Evolutionary conservation across 1,284 basidiomycete species (phyloP).

Genomic region (Irpex sp.): DNA sequence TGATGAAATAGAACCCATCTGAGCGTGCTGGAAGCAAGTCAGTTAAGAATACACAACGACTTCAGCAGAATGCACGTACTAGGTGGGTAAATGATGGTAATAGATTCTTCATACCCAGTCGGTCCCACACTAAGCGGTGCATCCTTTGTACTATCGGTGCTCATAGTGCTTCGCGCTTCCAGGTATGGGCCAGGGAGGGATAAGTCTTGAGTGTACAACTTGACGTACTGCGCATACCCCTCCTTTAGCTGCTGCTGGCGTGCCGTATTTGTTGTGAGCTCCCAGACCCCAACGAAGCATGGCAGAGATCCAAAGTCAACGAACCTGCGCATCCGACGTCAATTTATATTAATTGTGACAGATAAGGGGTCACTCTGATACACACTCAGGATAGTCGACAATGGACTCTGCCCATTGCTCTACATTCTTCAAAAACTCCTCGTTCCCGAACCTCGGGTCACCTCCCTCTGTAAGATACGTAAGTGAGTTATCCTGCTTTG

Average conservation of each 20-base stretch:
- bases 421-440: slow-evolving; percentile 1
- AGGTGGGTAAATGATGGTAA: neutral
- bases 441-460: slow-evolving; percentile 1
- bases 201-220: neutral
- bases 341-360: neutral
- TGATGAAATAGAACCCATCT: neutral
- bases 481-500: neutral
- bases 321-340: neutral
- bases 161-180: neutral
- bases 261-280: neutral
- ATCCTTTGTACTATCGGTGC: neutral
- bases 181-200: neutral
- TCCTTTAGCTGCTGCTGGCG: neutral
- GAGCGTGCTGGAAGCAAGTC: neutral
- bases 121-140: neutral
- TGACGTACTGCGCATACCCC: slow-evolving; percentile 1
- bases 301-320: slow-evolving; percentile 2
- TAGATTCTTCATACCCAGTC: neutral
- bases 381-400: slow-evolving; percentile 1
- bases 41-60: neutral
- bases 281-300: slow-evolving; percentile 1
- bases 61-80: neutral
- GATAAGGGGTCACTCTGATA: neutral
- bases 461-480: neutral
- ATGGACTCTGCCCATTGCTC: neutral